Conservation (phyloP, 2,329 filamentous ascomycete genomes). For the Fusarium clavum region DNA sequence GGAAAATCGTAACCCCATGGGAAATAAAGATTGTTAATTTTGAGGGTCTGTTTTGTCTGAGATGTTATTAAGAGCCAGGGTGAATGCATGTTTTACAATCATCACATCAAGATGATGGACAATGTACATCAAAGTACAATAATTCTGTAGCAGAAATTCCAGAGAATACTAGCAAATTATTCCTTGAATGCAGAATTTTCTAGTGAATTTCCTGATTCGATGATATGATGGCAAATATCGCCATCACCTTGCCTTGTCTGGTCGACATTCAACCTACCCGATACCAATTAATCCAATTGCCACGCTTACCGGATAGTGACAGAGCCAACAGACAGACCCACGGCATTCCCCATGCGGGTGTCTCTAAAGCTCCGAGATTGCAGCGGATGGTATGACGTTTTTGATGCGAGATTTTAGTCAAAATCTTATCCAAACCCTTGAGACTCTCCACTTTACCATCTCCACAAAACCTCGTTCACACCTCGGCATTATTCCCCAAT, state of each 20-base stretch:
- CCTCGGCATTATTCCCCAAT: conserved; percentile 32
- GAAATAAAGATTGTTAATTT: neutral
- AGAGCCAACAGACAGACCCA: conserved; percentile 2
- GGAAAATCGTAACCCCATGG: conserved; percentile 1
- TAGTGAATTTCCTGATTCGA: neutral
- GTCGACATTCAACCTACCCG: conserved; percentile 3
- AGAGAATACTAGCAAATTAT: neutral
- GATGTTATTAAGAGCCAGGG: neutral
- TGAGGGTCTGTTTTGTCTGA: neutral
- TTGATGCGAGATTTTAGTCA: conserved; percentile 9
- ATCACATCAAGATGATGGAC: neutral
- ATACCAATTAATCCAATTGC: conserved; percentile 3
- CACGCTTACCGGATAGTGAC: neutral
- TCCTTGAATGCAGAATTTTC: neutral
- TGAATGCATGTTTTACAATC: neutral
- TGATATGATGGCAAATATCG: neutral
- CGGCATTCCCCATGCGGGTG: neutral
- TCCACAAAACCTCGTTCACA: conserved; percentile 18
- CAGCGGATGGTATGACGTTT: conserved; percentile 21
- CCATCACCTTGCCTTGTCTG: neutral
- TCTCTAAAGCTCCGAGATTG: neutral
- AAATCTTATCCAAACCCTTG: conserved; percentile 8
- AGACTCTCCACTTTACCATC: conserved; percentile 6
- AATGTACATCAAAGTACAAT: neutral
- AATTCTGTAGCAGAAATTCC: neutral